These are phyloP conservation scores for Oryza australiensis DNA, from an alignment of 176 grass and related monocot species.

Conservation along the genomic window DNA sequence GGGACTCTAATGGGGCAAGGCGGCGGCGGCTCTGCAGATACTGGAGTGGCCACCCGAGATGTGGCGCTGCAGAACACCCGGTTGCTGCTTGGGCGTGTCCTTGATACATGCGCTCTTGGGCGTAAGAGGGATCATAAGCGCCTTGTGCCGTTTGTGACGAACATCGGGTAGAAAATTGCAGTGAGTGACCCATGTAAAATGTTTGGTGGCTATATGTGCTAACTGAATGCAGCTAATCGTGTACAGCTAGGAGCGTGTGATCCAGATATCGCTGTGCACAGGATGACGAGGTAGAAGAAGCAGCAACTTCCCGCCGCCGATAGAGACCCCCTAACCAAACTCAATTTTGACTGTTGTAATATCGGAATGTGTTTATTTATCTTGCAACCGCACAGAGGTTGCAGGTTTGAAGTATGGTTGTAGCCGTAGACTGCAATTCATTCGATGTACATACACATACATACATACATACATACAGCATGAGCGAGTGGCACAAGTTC, in stretches of 20 bases:
- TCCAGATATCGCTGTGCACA: not conserved
- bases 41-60: constrained; percentile 56
- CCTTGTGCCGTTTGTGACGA: constrained; percentile 85
- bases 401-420: not conserved
- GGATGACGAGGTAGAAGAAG: not conserved
- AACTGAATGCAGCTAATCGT: not conserved
- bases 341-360: constrained; percentile 6
- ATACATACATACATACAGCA: not conserved
- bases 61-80: constrained; percentile 79
- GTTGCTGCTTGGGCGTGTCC: constrained; percentile 81
- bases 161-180: constrained; percentile 41
- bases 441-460: constrained; percentile 12
- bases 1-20: constrained; percentile 56
- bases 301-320: not conserved
- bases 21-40: constrained; percentile 44
- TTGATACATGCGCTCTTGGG: constrained; percentile 87
- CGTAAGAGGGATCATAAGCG: constrained; percentile 94
- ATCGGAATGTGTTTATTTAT: not conserved
- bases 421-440: constrained; percentile 8
- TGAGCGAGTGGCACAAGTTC: not conserved
- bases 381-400: not conserved
- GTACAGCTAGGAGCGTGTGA: constrained; percentile 6
- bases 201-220: not conserved
- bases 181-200: not conserved
- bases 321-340: not conserved